Evolutionary conservation across 306 rosid genomes (phyloP).

Genomic region (Senna tora): DNA sequence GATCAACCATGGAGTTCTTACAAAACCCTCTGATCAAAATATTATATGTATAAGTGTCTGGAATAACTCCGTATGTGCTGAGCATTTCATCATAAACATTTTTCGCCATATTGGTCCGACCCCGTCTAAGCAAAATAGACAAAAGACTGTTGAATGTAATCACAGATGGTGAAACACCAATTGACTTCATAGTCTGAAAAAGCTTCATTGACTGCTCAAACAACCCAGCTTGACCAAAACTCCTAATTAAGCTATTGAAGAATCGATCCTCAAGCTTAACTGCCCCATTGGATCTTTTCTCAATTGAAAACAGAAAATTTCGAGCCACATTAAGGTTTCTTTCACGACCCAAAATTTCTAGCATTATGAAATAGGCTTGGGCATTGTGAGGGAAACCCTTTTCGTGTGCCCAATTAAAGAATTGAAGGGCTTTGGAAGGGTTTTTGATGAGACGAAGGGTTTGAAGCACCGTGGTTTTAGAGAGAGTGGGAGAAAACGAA

Average conservation of each 20-base stretch:
- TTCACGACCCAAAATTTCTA: conserved; percentile 59
- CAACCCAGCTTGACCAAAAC: conserved; percentile 69
- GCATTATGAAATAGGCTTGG: conserved; percentile 63
- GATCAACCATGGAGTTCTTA: conserved; percentile 71
- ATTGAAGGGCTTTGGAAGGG: conserved; percentile 58
- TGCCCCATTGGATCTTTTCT: conserved; percentile 57
- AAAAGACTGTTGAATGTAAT: conserved; percentile 64
- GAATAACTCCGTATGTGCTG: conserved; percentile 66
- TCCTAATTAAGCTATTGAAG: conserved; percentile 77
- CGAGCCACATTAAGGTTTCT: conserved; percentile 73
- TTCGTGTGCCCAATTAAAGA: conserved; percentile 66
- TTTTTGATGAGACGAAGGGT: conserved; percentile 55
- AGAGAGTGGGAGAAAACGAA: conserved; percentile 50
- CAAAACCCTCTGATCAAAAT: conserved; percentile 86
- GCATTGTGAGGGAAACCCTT: conserved; percentile 62
- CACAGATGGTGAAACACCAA: conserved; percentile 68
- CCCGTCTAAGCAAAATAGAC: conserved; percentile 66
- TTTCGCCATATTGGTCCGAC: conserved; percentile 72
- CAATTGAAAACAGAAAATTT: conserved; percentile 73
- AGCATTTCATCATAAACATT: conserved; percentile 78
- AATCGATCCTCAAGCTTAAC: conserved; percentile 73
- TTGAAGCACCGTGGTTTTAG: conserved; percentile 66
- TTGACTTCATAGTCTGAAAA: conserved; percentile 62
- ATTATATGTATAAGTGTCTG: conserved; percentile 64
- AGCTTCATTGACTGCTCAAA: conserved; percentile 76